These are phyloP conservation scores for Scedosporium boydii DNA, from an alignment of 2,329 filamentous ascomycete genomes.

Conservation along the genomic window DNA sequence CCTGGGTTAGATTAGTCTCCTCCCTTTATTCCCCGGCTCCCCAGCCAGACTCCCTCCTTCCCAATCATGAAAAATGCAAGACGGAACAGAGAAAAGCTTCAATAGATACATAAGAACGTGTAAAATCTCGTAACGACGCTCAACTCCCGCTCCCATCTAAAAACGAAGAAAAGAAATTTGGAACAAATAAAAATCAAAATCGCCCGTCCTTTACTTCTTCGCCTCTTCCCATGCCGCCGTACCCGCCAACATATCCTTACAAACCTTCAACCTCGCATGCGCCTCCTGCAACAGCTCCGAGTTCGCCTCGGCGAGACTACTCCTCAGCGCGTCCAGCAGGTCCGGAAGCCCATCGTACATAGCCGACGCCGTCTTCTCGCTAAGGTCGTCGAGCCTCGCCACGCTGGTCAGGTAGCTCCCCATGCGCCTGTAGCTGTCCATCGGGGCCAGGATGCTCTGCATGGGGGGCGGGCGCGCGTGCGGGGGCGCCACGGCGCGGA, in stretches of 20 bases:
- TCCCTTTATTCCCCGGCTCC: too few species aligned
- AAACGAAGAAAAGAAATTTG: background rate
- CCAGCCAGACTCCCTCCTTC: too few species aligned
- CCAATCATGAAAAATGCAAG: too few species aligned
- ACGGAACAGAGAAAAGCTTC: background rate
- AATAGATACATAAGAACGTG: background rate
- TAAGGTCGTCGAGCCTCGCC: slow-evolving; percentile 60
- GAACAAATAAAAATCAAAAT: background rate
- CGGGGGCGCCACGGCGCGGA: slow-evolving; percentile 55
- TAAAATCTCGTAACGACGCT: background rate
- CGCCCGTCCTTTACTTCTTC: background rate
- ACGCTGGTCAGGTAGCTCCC: slow-evolving; percentile 47
- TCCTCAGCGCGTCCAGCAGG: slow-evolving; percentile 32
- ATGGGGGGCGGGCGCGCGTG: slow-evolving; percentile 9
- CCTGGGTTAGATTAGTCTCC: background rate
- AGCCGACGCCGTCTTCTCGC: slow-evolving; percentile 55
- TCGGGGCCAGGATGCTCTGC: background rate
- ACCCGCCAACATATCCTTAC: slow-evolving; percentile 22
- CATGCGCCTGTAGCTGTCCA: slow-evolving; percentile 20
- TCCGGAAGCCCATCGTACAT: slow-evolving; percentile 47
- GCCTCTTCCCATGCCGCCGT: background rate
- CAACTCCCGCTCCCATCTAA: background rate
- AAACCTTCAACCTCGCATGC: slow-evolving; percentile 58
- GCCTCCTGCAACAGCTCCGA: slow-evolving; percentile 73
- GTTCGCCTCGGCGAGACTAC: slow-evolving; percentile 32